A percentile compares a stretch with the other conserved stretches of the same genome.
These are phyloP conservation scores for Backusella macrospora DNA, from an alignment of 192 early-diverging fungal genomes.

Conservation along the genomic window DNA sequence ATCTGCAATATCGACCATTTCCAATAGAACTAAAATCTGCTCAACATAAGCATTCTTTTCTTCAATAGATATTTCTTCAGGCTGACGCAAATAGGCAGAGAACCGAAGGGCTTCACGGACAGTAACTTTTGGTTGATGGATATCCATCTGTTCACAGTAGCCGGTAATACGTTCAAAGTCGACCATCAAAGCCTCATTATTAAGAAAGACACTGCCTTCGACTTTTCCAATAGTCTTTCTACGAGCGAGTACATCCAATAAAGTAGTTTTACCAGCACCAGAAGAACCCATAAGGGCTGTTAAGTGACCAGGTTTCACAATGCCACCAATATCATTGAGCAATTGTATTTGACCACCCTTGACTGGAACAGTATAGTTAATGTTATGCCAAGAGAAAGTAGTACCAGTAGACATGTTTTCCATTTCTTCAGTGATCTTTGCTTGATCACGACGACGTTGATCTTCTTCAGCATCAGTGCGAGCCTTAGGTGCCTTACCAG, in stretches of 20 bases:
- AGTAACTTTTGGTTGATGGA: constrained; percentile 81
- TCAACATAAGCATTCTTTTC: constrained; percentile 56
- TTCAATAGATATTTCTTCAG: constrained; percentile 47
- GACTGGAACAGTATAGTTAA: constrained; percentile 71
- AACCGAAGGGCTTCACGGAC: constrained; percentile 88
- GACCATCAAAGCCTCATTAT: constrained; percentile 47
- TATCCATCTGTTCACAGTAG: constrained; percentile 93
- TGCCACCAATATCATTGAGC: constrained; percentile 68
- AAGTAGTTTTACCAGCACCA: constrained; percentile 88
- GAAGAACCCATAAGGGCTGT: constrained; percentile 92
- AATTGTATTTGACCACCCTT: constrained; percentile 65
- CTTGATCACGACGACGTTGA: constrained; percentile 16
- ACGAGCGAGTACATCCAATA: constrained; percentile 72
- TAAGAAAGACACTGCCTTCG: constrained; percentile 61
- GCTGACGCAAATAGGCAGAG: constrained; percentile 77
- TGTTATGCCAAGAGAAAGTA: constrained; percentile 62
- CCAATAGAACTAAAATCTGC: constrained; percentile 58
- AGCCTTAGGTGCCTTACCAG: constrained; percentile 36
- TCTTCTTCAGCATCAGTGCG: constrained; percentile 39
- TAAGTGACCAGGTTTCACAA: constrained; percentile 74
- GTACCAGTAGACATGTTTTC: constrained; percentile 50
- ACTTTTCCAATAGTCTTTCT: constrained; percentile 73
- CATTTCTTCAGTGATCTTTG: constrained; percentile 44
- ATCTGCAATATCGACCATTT: constrained; percentile 64
- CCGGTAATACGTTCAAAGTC: constrained; percentile 64